These are phyloP conservation scores for Nicotiana paniculata DNA, from an alignment of 257 asterid genomes.

Conservation along the genomic window DNA sequence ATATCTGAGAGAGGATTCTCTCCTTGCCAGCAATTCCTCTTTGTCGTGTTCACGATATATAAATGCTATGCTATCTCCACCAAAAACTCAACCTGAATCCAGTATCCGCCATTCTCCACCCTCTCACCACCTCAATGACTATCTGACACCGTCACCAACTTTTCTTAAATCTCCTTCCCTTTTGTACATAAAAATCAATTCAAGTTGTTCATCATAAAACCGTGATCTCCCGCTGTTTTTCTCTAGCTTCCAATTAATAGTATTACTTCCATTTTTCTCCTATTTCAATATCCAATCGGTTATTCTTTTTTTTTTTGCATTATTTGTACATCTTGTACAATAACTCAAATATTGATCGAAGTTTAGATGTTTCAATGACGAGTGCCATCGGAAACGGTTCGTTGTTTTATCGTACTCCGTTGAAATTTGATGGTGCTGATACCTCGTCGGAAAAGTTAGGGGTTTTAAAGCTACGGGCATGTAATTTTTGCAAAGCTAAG, in stretches of 20 bases:
- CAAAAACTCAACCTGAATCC: no score
- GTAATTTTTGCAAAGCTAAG: slow-evolving; percentile 3
- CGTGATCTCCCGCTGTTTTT: neutral
- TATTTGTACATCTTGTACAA: neutral
- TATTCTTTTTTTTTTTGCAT: neutral
- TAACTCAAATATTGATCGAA: neutral
- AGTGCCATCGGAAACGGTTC: slow-evolving; percentile 24
- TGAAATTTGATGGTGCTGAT: slow-evolving; percentile 17
- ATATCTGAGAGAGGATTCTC: neutral
- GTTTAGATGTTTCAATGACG: slow-evolving; percentile 26
- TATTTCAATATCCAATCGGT: neutral
- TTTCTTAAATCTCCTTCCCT: neutral
- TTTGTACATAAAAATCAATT: neutral
- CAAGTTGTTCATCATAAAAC: neutral
- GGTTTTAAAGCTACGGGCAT: slow-evolving; percentile 25
- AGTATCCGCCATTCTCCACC: no score
- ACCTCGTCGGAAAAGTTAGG: slow-evolving; percentile 19
- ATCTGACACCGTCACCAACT: neutral
- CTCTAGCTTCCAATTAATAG: neutral
- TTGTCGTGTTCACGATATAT: neutral
- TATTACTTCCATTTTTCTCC: neutral
- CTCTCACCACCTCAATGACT: neutral
- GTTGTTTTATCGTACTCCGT: slow-evolving; percentile 14
- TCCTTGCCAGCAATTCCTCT: neutral
- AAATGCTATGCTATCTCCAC: neutral